phyloP scores from a whole-genome alignment of 2,329 filamentous ascomycete species.

The Diplodia intermedia region DNA sequence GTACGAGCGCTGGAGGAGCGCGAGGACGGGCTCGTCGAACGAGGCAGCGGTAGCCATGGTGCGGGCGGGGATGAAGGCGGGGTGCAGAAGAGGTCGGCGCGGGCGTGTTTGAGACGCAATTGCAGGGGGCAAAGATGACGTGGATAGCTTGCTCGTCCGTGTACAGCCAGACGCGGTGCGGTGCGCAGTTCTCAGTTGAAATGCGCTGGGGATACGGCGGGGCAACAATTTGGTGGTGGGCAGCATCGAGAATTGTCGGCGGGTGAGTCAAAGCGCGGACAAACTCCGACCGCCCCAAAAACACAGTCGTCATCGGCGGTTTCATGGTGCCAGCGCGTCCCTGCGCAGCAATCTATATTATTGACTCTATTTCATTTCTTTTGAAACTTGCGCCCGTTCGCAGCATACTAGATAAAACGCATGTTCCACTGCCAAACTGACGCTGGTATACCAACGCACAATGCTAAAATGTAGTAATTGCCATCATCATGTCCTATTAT shows the following conservation, averaged over 20 bases:
- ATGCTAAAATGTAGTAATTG: conserved; percentile 11
- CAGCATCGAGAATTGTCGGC: conserved; percentile 27
- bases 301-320: conserved; percentile 26
- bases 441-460: conserved; percentile 29
- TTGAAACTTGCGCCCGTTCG: conserved; percentile 26
- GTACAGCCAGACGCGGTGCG: conserved; percentile 7
- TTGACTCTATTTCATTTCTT: conserved; percentile 31
- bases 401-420: conserved; percentile 18
- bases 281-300: conserved; percentile 26
- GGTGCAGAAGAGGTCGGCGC: conserved; percentile 42
- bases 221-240: conserved; percentile 31
- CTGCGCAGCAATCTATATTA: conserved; percentile 24
- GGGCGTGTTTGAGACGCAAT: conserved; percentile 41
- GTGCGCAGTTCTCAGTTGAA: conserved; percentile 9
- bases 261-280: conserved; percentile 32
- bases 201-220: conserved; percentile 25
- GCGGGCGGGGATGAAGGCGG: conserved; percentile 37
- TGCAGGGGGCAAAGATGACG: conserved; percentile 16
- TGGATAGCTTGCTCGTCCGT: conserved; percentile 6
- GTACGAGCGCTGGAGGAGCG: conserved; percentile 47
- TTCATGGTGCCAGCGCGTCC: conserved; percentile 19
- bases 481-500: conserved; percentile 15
- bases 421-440: conserved; percentile 16
- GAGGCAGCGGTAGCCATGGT: conserved; percentile 45
- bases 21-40: conserved; percentile 45